Evolutionary conservation across 208 protist genomes (phyloP).

Genomic region (Crithidia fasciculata): DNA sequence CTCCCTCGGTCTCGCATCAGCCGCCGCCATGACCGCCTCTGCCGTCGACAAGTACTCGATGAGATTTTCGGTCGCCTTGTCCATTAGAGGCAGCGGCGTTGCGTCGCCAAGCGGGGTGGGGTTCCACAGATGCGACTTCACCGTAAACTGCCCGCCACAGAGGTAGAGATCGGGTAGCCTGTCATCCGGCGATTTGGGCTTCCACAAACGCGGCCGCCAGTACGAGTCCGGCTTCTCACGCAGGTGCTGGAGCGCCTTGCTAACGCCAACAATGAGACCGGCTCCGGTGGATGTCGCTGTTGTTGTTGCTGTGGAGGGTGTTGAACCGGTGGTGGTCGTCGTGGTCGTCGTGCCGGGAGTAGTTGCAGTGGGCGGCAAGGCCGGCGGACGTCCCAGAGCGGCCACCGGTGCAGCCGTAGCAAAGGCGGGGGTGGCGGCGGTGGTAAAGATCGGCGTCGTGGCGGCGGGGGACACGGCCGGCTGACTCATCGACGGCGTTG

Average conservation of each 20-base stretch:
- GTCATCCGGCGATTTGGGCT: neutral
- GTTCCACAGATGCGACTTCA: conserved; percentile 14
- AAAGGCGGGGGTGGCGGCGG: neutral
- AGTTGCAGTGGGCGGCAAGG: neutral
- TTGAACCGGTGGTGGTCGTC: neutral
- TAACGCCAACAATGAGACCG: conserved; percentile 44
- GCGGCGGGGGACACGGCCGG: neutral
- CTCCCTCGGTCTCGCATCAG: neutral
- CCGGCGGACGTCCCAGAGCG: neutral
- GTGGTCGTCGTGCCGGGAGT: neutral
- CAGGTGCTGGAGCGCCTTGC: conserved; percentile 27
- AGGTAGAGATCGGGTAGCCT: conserved; percentile 11
- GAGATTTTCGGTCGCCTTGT: conserved; percentile 7
- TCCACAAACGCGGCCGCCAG: neutral
- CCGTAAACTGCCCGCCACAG: conserved; percentile 27
- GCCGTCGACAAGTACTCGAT: neutral
- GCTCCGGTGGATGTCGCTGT: neutral
- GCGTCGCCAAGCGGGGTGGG: conserved; percentile 28
- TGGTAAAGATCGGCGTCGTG: neutral
- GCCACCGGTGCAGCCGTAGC: neutral
- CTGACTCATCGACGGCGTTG: neutral
- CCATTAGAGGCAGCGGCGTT: neutral
- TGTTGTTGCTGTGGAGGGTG: conserved; percentile 2
- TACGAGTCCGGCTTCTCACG: neutral
- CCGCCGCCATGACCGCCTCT: neutral